Percentiles rank a stretch among this genome's conserved stretches.
These are phyloP conservation scores for Saccharomycopsis sp. DNA, from an alignment of 805 yeast genomes.

Conservation along the genomic window DNA sequence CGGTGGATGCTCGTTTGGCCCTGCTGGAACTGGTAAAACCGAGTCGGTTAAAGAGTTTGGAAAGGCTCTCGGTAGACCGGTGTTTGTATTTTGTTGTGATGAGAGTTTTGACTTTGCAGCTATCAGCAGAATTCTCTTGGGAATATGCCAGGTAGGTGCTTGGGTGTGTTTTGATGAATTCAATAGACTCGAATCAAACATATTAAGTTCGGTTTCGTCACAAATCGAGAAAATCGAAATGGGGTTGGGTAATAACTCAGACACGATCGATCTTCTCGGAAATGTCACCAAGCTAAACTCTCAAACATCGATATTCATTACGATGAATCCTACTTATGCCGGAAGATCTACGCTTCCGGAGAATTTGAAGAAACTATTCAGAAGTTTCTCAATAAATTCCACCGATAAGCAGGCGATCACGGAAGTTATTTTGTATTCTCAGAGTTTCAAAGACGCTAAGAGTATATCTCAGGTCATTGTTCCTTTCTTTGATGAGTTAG, in stretches of 20 bases:
- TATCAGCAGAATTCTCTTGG: slow-evolving; percentile 68
- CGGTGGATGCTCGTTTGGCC: slow-evolving; percentile 93
- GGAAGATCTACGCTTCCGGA: slow-evolving; percentile 85
- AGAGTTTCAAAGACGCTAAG: slow-evolving; percentile 53
- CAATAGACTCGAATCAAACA: slow-evolving; percentile 65
- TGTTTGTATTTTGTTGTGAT: slow-evolving; percentile 85
- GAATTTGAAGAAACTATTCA: slow-evolving; percentile 70
- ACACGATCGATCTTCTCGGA: slow-evolving; percentile 37
- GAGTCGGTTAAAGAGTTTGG: slow-evolving; percentile 86
- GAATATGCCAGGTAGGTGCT: slow-evolving; percentile 76
- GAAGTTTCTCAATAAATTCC: slow-evolving; percentile 63
- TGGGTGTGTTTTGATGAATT: slow-evolving; percentile 98
- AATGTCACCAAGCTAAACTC: slow-evolving; percentile 34
- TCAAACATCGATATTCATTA: slow-evolving; percentile 71
- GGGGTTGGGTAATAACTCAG: slow-evolving; percentile 33
- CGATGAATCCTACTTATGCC: slow-evolving; percentile 84
- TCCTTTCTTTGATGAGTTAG: slow-evolving; percentile 45
- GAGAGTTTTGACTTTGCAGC: slow-evolving; percentile 78
- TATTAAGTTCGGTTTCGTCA: slow-evolving; percentile 79
- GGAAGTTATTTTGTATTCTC: slow-evolving; percentile 63
- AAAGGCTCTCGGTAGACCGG: slow-evolving; percentile 69
- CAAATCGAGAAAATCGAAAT: slow-evolving; percentile 67
- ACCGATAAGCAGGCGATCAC: slow-evolving; percentile 70
- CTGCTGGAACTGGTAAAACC: slow-evolving; percentile 97
- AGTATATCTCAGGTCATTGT: slow-evolving; percentile 44